Evolutionary conservation across 495 filamentous ascomycete genomes (phyloP), one percentile per base, ranked within the genome.

Genomic region (Massariosphaeria phaeospora): DNA sequence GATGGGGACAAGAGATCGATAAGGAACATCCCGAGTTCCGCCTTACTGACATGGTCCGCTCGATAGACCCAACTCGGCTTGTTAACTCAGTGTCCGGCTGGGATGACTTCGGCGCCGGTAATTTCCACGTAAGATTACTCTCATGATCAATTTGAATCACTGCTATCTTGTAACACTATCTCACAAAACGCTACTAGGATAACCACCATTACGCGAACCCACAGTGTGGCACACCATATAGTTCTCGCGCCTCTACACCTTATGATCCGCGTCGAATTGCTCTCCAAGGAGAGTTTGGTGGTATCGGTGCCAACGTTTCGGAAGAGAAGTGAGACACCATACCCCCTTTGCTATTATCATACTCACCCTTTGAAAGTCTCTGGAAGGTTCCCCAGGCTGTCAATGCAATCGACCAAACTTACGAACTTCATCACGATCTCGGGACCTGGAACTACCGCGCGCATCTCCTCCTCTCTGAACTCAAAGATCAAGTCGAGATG

Each of bases 171-270:
- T 8, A 33, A 8, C 8, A 8, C 8, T 8, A 33, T 8, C 30
- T 39, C 20, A 39, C 35, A 15, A 15, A 39, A 6, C 5, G 6
- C 17, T n/a, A 12, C 9, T 36, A 75, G 79, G 82, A 86, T 57
- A 85, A 85, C 57, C 83, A 86, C 59, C 81, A 86, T 63, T 86
- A 86, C 63, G 78, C 83, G 2, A 80, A 84, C 57, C 80, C 83
- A 0, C 83, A 85, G 67, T 86, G 83, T 49, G 83, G 83, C 15
- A 78, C 80, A 0, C 83, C 83, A 0, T 83, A 76, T 62, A 82
- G 79, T 65, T 84, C 80, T 2, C 70, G 67, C 30, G 50, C 63
- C 1, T 79, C 77, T 0, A 72, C 72, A 6, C 81, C 81, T 1
- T 82, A 82, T 55, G 81, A 85, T 57, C 66, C 73, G 9, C 68